Percentiles rank a stretch among this genome's conserved stretches.
Conservation (phyloP, 2,329 filamentous ascomycete species). For the Ascochyta clinopodiicola region DNA sequence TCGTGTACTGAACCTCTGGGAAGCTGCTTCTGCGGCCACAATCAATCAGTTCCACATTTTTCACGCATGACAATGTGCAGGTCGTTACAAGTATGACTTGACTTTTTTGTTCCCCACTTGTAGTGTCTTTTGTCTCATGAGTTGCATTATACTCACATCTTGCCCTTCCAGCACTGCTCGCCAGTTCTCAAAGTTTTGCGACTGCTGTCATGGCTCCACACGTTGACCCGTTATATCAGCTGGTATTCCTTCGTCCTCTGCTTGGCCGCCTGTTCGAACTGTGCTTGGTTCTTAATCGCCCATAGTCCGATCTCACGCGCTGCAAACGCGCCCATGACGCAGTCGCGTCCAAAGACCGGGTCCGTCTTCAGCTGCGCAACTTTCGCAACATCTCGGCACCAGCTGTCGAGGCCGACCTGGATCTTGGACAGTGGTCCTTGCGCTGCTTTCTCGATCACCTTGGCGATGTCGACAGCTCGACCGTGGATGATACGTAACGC, state of each 20-base stretch:
- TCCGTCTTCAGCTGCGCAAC: slow-evolving; percentile 22
- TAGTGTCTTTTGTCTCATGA: not conserved
- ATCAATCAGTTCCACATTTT: too few relatives aligned
- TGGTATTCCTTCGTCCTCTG: slow-evolving; percentile 38
- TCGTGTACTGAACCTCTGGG: too few relatives aligned
- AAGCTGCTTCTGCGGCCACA: not conserved
- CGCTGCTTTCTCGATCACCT: slow-evolving; percentile 43
- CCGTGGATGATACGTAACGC: slow-evolving; percentile 45
- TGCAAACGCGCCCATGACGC: slow-evolving; percentile 59
- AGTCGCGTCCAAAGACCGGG: slow-evolving; percentile 52
- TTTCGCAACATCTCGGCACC: slow-evolving; percentile 30
- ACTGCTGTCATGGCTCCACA: not conserved
- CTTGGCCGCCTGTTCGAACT: slow-evolving; percentile 48
- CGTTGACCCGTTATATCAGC: slow-evolving; percentile 3
- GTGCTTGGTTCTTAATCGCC: slow-evolving; percentile 50
- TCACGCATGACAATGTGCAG: not conserved
- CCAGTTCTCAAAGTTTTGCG: not conserved
- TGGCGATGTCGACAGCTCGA: slow-evolving; percentile 41
- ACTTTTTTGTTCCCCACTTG: slow-evolving; percentile 1
- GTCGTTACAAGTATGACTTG: not conserved
- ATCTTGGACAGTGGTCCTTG: slow-evolving; percentile 38
- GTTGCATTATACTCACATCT: not conserved
- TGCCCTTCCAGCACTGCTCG: not conserved
- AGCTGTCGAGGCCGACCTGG: slow-evolving; percentile 40
- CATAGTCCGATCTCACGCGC: slow-evolving; percentile 58